Conservation (phyloP, 345 rosid species). For the Citropsis articulata region DNA sequence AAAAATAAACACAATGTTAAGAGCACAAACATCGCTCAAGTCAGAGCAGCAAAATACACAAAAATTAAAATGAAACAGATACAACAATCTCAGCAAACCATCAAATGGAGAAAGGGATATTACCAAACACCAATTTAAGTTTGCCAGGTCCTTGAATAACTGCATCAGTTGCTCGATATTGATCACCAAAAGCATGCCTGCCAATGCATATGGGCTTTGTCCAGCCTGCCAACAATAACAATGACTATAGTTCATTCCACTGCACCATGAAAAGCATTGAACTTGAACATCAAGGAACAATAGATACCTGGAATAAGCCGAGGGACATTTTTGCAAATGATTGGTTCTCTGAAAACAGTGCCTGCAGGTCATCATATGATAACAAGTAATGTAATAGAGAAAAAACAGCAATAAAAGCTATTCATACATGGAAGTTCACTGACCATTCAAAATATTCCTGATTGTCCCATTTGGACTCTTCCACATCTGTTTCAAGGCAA, state of each 20-base stretch:
- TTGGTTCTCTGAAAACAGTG: slow-evolving; percentile 98
- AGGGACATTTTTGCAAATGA: slow-evolving; percentile 89
- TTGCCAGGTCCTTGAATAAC: slow-evolving; percentile 92
- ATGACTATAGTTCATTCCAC: slow-evolving; percentile 12
- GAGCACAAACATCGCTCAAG: background rate
- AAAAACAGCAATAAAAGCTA: slow-evolving; percentile 3
- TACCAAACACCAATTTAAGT: slow-evolving; percentile 89
- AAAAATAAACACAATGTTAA: background rate
- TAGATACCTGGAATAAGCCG: slow-evolving; percentile 73
- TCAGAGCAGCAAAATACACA: background rate
- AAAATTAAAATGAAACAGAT: background rate
- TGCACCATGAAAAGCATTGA: background rate
- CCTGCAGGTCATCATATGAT: slow-evolving; percentile 41
- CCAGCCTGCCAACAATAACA: slow-evolving; percentile 61
- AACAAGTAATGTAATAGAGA: background rate
- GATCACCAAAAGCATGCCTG: slow-evolving; percentile 99
- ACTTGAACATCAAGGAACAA: background rate
- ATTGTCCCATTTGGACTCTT: slow-evolving; percentile 96
- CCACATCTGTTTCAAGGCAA: slow-evolving; percentile 93
- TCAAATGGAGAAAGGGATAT: slow-evolving; percentile 9
- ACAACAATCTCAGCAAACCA: background rate
- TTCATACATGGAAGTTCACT: slow-evolving; percentile 18
- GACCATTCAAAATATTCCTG: slow-evolving; percentile 92
- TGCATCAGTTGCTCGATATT: slow-evolving; percentile 88
- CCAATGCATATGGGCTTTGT: slow-evolving; percentile 97